Base-by-base conservation (phyloP, 1,284 basidiomycete species). In the Caloboletus firmus region DNA sequence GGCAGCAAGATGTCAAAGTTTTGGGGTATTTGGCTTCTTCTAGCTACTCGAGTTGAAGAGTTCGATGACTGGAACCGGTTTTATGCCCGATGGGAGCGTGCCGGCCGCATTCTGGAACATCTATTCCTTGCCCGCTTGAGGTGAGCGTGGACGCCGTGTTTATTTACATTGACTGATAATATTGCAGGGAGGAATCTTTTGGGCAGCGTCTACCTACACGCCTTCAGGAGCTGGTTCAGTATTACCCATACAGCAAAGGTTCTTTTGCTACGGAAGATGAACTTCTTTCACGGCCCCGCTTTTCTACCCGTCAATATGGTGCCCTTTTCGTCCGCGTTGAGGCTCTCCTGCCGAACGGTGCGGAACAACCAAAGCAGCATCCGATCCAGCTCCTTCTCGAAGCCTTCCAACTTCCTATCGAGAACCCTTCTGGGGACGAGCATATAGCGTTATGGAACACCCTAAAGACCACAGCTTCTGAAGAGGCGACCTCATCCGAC, bases 1-100 rank as follows among this genome's bases (percentile, higher is more conserved):
- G 88, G 85, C 22, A 88, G 85, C 72, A 89, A 86, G 62, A 73
- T 90, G 12, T 79, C 82, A 24, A 89, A 84, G 68, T 75, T 84
- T 54, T 71, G 87, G 42, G 89, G 87, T n/a, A 67, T 88, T 45
- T 91, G 89, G 87, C 70, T 91, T 20, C 70, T 91, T 11, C 72
- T 77, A 3, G 65, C 77, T 1, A 73, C 76, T 32, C 71, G 78
- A 17, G 69, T 75, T 5, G 72, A 77, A 40, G 70, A 73, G 13
- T 73, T 69, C 1, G 83, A 87, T 52, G 80, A 83, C 53, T 68
- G 69, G 67, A 52, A 46, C 22, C 52, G 44, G n/a, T 89, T 91
- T 63, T 91, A 90, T 66, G 71, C 74, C 4, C 77, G 82, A 26
- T 91, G 89, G 89, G 85, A 91, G 62, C 75, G 76, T 28, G 78